phyloP scores from a whole-genome alignment of 192 early-diverging fungal genomes.

The Rhizoclosmatium sp. region DNA sequence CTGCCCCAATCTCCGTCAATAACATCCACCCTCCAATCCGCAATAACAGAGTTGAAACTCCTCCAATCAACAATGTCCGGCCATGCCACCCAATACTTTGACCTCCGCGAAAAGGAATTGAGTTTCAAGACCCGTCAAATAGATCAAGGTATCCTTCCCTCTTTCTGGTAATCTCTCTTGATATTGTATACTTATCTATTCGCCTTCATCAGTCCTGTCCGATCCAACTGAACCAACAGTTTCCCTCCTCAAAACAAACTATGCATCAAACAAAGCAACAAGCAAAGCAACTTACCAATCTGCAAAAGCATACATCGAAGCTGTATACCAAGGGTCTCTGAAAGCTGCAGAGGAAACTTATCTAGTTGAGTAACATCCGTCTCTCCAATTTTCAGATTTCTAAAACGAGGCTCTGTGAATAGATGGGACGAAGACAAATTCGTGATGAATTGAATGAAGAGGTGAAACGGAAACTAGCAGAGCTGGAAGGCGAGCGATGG shows the following conservation, averaged over 20 bases:
- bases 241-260: background rate
- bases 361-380: background rate
- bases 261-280: background rate
- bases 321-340: conserved; percentile 9
- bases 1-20: background rate
- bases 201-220: background rate
- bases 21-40: background rate
- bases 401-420: too few relatives aligned
- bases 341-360: conserved; percentile 13
- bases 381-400: too few relatives aligned
- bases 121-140: background rate
- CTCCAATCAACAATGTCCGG: background rate
- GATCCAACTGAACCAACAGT: background rate
- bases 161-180: background rate
- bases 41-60: background rate
- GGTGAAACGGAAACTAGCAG: background rate
- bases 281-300: background rate
- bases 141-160: background rate
- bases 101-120: background rate
- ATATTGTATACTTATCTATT: background rate
- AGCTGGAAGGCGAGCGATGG: background rate
- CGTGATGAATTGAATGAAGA: background rate
- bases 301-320: background rate
- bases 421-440: background rate
- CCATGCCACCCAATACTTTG: background rate